Evolutionary conservation across 768 basidiomycete species (phyloP), one percentile per base, ranked within the genome.

Genomic region (Mycena epipterygia): DNA sequence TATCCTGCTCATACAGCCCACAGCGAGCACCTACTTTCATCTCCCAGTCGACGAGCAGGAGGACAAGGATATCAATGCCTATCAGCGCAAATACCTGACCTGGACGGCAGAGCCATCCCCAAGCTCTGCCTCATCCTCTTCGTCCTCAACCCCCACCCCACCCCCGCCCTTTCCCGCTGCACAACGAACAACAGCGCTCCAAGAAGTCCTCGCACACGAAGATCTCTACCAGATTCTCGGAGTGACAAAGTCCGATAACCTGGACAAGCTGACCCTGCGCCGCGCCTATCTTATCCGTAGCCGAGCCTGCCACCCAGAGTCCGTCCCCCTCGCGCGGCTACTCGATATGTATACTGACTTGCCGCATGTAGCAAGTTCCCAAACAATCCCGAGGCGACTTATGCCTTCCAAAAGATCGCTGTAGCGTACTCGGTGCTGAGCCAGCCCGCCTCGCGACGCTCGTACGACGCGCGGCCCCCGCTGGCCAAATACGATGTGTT

Each of bases 221-320:
- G 89, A 94, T 79, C 85, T 95, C 41, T 95, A 95, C 78, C 81
- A 84, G 29, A 89, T 95, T 33, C 87, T 96, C 11, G 95, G 94
- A 6, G 79, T 94, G 7, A 74, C 84, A 25, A 87, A 86, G 70
- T 82, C 82, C 9, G 78, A 84, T 0, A 75, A 76, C 35, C 81
- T 90, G 41, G 93, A 95, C 78, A 88, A 87, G 70, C 81, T 89
- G 70, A 79, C 90, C 39, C 86, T 95, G 41, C 81, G 95, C 46
- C 84, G 93, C 29, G 93, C 93, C 23, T 96, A 95, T 79, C 88
- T 96, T 59, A 82, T 87, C 0, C 84, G 94, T 35, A 95, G 93
- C 78, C 87, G 85, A 72, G 86, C 89, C 11, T 95, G 94, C 72
- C 95, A 96, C 76, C 95, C 95, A 82, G 95, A 96, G 95, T 95